Base-by-base conservation (phyloP, 2,329 filamentous ascomycete genomes). In the Hypoxylon rubiginosum region DNA sequence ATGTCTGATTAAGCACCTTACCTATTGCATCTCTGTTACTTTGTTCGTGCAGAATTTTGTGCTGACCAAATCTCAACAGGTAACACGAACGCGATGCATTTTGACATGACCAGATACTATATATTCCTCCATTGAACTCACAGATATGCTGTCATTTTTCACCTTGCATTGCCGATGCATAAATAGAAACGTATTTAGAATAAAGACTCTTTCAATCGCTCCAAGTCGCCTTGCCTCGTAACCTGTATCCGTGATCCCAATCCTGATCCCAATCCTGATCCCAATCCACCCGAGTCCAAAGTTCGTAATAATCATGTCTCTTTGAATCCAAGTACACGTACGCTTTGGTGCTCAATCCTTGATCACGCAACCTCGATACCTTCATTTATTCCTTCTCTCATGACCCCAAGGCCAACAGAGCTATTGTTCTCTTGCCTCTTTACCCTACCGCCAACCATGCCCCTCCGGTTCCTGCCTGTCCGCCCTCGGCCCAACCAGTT, bases 401-500 rank as follows among this genome's bases (percentile, higher is more conserved):
- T 30, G 21, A 66, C 49, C 9, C 60, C 64, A 17, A 67, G 61
- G n/a, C 68, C 69, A 21, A 63, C 15, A 21, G 70, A 62, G 48
- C 49, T 66, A n/a, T 70, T 69, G 49, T 63, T 65, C n/a, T 72
- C 69, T 24, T 84, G 83, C 54, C 85, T 79, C 69, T 82, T 81
- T 9, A 88, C 85, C 56, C 86, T 78, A 0, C 85, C 86, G 1
- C 94, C 94, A 0, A 98, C 94, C 76, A 97, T 95, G 0, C 96
- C 96, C 69, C 93, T 88, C 57, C 96, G 83, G 78, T 98, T 97
- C 68, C 96, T 85, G 0, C 96, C 96, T 3, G 94, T 98, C 36
- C 96, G 83, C 0, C 95, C 95, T 50, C 96, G 85, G 0, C 95
- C 95, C 1, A 99, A 85, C 96, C 96, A 99, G 79, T 99, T 99